Percentiles rank a stretch among this genome's conserved stretches.
These are phyloP conservation scores for Lyophyllum semitale DNA, from an alignment of 768 basidiomycete species.

Conservation along the genomic window DNA sequence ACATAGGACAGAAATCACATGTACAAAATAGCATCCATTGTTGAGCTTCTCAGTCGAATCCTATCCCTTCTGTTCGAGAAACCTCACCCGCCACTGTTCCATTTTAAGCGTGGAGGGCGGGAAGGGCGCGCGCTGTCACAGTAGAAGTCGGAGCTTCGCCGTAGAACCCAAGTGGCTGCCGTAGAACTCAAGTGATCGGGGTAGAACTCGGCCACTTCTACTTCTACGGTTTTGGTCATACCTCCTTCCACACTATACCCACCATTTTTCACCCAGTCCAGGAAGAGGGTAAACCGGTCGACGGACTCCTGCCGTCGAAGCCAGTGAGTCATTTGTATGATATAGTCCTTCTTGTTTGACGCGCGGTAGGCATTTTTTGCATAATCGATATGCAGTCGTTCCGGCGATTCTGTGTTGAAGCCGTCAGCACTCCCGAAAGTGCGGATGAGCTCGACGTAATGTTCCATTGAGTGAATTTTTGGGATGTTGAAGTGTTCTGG, in stretches of 20 bases:
- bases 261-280: constrained; percentile 25
- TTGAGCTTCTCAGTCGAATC: too few relatives aligned
- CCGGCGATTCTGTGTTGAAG: constrained; percentile 35
- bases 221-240: neutral
- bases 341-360: constrained; percentile 28
- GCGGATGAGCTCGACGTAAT: constrained; percentile 31
- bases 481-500: constrained; percentile 37
- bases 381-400: constrained; percentile 45
- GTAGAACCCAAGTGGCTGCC: neutral
- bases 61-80: too few relatives aligned
- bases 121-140: neutral
- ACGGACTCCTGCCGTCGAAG: constrained; percentile 36
- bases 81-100: too few relatives aligned
- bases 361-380: constrained; percentile 36
- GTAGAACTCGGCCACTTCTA: neutral
- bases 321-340: constrained; percentile 41
- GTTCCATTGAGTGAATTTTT: constrained; percentile 35
- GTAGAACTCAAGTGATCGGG: neutral
- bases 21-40: too few relatives aligned
- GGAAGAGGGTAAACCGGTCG: constrained; percentile 18
- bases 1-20: too few relatives aligned
- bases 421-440: constrained; percentile 29
- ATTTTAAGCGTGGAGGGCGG: neutral
- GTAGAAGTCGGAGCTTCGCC: neutral
- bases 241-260: too few relatives aligned